Evolutionary conservation across 805 yeast genomes (phyloP), one percentile per base, ranked within the genome.

Genomic region (Barnettozyma salicaria): DNA sequence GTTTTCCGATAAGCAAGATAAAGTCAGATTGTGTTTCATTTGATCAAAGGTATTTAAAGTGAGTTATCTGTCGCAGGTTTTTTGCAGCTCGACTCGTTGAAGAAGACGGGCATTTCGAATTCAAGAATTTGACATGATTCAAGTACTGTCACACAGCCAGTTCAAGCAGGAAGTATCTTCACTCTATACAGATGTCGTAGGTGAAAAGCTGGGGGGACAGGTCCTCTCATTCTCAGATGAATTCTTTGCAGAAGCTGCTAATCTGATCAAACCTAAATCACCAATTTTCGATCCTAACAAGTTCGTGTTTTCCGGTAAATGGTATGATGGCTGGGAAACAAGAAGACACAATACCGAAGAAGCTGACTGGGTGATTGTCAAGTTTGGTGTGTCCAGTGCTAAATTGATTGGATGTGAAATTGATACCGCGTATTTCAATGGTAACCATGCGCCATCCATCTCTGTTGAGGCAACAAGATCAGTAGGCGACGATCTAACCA

Each of bases 321-420:
- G 97, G 96, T 90, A 86, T 57, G 98, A 90, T 50, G 98, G 98
- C 17, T 90, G 97, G 97, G 97, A 90, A 61, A 90, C 97, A 10
- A 72, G 97, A 58, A 74, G 98, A 62, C 98, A 90, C 67, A 90
- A 90, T 60, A 63, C 76, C 1, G 84, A 68, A 38, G 86, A 76
- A 38, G 82, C 83, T 28, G 98, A 90, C 56, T 90, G 92, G 87
- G 96, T 85, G 14, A 67, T 85, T 20, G 63, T 89, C 58, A 73
- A 76, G 56, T 67, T 86, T 58, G 97, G 97, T 14, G 97, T 89
- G 16, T 66, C 84, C 3, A 70, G 82, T 20, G 96, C 97, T 1
- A 69, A 69, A 32, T 59, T 90, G 40, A 70, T 83, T 32, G 98
- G 89, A 10, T 76, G 82, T 52, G 97, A 90, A 59, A 72, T 90